These are phyloP conservation scores for Recurvomyces mirabilis DNA, from an alignment of 495 filamentous ascomycete species.

Conservation along the genomic window DNA sequence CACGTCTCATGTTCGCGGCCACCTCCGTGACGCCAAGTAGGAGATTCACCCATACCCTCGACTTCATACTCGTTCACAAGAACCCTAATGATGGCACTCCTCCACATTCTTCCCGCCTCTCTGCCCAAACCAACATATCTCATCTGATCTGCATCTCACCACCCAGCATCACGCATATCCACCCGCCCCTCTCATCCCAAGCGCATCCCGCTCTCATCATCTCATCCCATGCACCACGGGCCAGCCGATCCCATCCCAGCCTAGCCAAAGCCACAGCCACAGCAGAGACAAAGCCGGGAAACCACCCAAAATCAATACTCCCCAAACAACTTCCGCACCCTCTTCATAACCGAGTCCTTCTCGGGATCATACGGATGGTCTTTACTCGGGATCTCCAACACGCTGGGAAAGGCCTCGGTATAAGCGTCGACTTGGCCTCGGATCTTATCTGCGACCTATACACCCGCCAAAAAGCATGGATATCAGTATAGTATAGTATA, in stretches of 20 bases:
- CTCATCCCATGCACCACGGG: too few relatives aligned
- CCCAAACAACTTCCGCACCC: constrained; percentile 84
- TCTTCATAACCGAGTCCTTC: constrained; percentile 92
- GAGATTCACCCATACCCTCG: too few relatives aligned
- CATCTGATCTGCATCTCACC: background rate
- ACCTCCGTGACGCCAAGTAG: too few relatives aligned
- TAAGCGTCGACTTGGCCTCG: constrained; percentile 65
- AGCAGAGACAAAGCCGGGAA: too few relatives aligned
- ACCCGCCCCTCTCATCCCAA: too few relatives aligned
- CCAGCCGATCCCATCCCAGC: too few relatives aligned
- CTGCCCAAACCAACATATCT: background rate
- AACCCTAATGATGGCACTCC: too few relatives aligned
- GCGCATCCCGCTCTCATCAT: too few relatives aligned
- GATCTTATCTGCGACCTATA: constrained; percentile 85
- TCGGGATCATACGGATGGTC: constrained; percentile 98
- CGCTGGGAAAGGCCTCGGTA: constrained; percentile 60
- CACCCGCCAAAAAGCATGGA: constrained; percentile 3
- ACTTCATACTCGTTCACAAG: background rate
- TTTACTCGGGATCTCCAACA: constrained; percentile 96
- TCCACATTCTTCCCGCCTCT: too few relatives aligned
- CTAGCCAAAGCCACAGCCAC: too few relatives aligned
- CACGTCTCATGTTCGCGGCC: too few relatives aligned
- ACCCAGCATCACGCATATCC: background rate
- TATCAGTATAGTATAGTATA: constrained; percentile 2
- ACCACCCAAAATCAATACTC: too few relatives aligned